These are phyloP conservation scores for Solanum corneliomulleri DNA, from an alignment of 257 asterid genomes.

Conservation along the genomic window DNA sequence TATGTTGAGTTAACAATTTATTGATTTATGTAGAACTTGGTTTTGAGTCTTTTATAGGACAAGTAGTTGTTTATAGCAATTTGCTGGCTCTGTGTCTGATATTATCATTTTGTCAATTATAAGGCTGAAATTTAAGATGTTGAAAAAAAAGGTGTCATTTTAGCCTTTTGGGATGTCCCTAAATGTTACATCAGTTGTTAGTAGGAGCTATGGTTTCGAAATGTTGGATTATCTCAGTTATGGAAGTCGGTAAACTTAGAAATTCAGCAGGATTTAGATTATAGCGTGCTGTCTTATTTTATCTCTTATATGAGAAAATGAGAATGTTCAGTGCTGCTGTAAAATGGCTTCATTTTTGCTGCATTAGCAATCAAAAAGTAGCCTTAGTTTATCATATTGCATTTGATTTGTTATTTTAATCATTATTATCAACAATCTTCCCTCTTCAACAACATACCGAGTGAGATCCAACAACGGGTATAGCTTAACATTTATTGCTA, in stretches of 20 bases:
- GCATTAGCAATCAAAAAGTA: background rate
- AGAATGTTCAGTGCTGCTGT: background rate
- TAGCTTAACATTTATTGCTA: too few relatives aligned
- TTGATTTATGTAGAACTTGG: background rate
- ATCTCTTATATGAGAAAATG: background rate
- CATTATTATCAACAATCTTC: background rate
- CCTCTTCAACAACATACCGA: background rate
- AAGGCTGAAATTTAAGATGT: background rate
- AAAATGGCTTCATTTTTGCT: background rate
- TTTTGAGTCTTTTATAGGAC: background rate
- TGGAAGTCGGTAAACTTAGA: background rate
- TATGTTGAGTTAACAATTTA: background rate
- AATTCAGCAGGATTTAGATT: background rate
- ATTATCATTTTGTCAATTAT: background rate
- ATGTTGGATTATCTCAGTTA: background rate
- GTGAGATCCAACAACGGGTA: background rate
- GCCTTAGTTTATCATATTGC: background rate
- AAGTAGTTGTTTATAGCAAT: background rate
- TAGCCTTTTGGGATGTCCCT: background rate
- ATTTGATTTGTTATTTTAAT: background rate
- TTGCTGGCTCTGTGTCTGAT: background rate
- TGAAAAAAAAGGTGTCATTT: background rate
- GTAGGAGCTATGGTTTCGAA: background rate
- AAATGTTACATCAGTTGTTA: background rate
- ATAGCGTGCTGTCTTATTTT: background rate